Conservation (phyloP, 2,329 filamentous ascomycete species). For the Lizonia empirigonia region DNA sequence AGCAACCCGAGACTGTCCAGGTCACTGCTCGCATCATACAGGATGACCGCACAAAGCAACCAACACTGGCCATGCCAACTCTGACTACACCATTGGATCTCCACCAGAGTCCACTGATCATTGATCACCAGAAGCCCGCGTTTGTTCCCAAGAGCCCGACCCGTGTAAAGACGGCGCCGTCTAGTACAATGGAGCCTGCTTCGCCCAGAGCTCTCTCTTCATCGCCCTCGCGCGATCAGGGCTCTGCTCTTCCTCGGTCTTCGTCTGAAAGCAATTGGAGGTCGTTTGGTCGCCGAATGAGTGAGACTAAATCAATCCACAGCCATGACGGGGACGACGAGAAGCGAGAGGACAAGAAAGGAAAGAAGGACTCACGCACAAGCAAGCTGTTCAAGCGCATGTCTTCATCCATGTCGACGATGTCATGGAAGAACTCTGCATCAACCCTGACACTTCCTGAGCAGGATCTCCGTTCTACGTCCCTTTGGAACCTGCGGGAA, state of each 20-base stretch:
- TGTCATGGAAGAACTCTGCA: conserved; percentile 57
- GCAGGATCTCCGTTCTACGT: conserved; percentile 37
- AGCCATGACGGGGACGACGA: conserved; percentile 48
- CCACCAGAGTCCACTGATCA: conserved; percentile 62
- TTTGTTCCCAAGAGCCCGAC: conserved; percentile 34
- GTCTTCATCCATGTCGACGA: conserved; percentile 63
- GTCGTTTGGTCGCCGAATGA: conserved; percentile 45
- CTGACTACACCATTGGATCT: conserved; percentile 60
- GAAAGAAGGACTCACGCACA: conserved; percentile 61
- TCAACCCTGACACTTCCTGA: conserved; percentile 49
- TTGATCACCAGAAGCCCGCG: conserved; percentile 64
- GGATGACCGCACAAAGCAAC: conserved; percentile 54
- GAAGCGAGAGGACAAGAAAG: conserved; percentile 50
- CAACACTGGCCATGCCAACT: conserved; percentile 46
- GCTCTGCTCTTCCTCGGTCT: conserved; percentile 39
- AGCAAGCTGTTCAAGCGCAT: conserved; percentile 70
- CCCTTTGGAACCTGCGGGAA: conserved; percentile 44
- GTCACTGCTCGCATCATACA: conserved; percentile 85
- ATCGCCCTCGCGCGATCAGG: conserved; percentile 40
- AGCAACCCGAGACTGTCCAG: conserved; percentile 76
- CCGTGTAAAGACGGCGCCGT: conserved; percentile 26
- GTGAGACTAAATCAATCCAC: conserved; percentile 42
- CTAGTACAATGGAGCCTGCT: conserved; percentile 31
- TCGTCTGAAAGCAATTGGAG: conserved; percentile 50
- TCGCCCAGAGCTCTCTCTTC: conserved; percentile 41